Base-by-base conservation (phyloP, 805 yeast genomes). In the Wickerhamiella shivajii region DNA sequence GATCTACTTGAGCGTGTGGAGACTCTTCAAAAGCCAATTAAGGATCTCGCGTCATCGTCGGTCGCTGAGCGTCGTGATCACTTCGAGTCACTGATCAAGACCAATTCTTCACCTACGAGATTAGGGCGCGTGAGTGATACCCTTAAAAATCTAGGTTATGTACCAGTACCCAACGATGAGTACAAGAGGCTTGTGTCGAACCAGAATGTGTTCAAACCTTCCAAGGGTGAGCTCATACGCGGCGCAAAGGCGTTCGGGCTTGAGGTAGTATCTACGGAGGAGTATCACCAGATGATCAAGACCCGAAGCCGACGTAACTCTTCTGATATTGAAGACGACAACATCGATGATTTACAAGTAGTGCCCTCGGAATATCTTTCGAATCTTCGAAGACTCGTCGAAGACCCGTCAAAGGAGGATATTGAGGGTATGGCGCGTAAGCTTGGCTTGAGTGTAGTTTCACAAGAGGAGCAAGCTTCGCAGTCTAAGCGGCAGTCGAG, bases 261-360 rank as follows among this genome's bases (percentile, higher is more conserved):
- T 31, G 55, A 63, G 2, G 62, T 67, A 1, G 40, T 68, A 27
- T 60, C 71, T 2, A 41, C 50, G 5, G 67, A 62, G 0, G 71
- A 66, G 36, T 66, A 63, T 41, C 52, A 50, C 29, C 34, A 45
- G 1, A 43, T 65, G 15, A 39, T 62, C 31, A 53, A 50, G n/a
- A n/a, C n/a, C n/a, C n/a, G n/a, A n/a, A n/a, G n/a, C n/a, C n/a
- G n/a, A n/a, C n/a, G n/a, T n/a, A n/a, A n/a, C n/a, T n/a, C n/a
- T n/a, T n/a, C n/a, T n/a, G n/a, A n/a, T n/a, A n/a, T 23, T 9
- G 16, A 16, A 6, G 34, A 30, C 11, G 34, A 20, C 3, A 38
- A 34, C 13, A 27, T 18, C 13, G 39, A 31, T 7, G 46, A 41
- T 2, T 41, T 48, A 38, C 39, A 38, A 25, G 44, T 51, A 2